Conservation (phyloP, 2,329 filamentous ascomycete genomes). For the Penicillium polonicum region DNA sequence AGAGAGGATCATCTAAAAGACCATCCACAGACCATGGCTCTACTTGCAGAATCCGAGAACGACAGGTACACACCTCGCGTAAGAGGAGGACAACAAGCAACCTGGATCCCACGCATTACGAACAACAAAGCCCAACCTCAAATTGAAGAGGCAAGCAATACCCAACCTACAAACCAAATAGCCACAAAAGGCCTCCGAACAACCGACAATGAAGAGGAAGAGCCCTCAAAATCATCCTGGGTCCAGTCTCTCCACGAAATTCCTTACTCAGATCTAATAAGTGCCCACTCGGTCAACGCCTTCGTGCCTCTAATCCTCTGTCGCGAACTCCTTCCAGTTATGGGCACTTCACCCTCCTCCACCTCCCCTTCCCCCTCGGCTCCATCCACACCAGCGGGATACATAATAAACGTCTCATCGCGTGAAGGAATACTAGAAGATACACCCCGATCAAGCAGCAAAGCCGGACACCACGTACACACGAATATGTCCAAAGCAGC, state of each 20-base stretch:
- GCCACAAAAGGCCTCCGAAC: constrained; percentile 16
- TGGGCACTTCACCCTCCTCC: neutral
- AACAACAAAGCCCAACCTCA: constrained; percentile 15
- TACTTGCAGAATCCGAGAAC: neutral
- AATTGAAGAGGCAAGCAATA: constrained; percentile 30
- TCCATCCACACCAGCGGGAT: constrained; percentile 5
- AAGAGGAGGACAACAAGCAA: constrained; percentile 15
- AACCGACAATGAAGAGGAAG: neutral
- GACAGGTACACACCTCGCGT: constrained; percentile 14
- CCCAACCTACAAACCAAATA: constrained; percentile 19
- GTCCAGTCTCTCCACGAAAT: constrained; percentile 38
- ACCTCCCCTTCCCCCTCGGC: neutral
- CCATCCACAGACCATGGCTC: neutral
- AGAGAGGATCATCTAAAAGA: constrained; percentile 23
- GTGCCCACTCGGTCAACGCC: constrained; percentile 39
- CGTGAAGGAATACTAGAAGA: constrained; percentile 39
- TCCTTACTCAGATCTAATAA: constrained; percentile 42
- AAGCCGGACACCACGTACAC: constrained; percentile 38
- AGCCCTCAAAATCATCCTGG: constrained; percentile 33
- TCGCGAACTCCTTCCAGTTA: constrained; percentile 35
- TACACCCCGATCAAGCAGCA: constrained; percentile 17
- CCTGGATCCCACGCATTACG: constrained; percentile 19
- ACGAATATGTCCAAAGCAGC: constrained; percentile 45
- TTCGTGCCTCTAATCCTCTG: constrained; percentile 42
- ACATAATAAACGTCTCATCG: constrained; percentile 37